Percentiles rank a stretch among this genome's conserved stretches.
Evolutionary conservation across 169 alveolate species (phyloP).

Genomic region (Plasmodium yoelii): DNA sequence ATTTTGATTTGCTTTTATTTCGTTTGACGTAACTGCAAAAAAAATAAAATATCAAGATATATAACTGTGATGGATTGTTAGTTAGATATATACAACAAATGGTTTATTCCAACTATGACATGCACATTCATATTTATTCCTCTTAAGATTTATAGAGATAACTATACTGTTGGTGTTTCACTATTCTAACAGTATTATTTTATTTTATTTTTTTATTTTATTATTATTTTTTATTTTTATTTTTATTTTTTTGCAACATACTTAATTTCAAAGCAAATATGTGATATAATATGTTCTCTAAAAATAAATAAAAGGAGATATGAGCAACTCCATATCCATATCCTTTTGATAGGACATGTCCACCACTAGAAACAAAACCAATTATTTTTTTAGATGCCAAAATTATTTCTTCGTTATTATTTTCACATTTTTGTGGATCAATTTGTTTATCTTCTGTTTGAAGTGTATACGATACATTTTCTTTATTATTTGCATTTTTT

Average conservation of each 20-base stretch:
- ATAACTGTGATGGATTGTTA: neutral
- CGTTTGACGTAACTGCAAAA: constrained; percentile 15
- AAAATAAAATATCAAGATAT: neutral
- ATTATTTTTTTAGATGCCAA: constrained; percentile 60
- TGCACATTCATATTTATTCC: neutral
- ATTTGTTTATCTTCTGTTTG: constrained; percentile 1
- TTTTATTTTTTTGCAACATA: neutral
- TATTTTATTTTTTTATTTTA: no score
- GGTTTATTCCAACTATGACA: neutral
- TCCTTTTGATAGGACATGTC: constrained; percentile 72
- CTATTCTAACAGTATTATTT: no score
- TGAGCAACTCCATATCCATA: constrained; percentile 70
- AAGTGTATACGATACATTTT: neutral
- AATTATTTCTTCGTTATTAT: constrained; percentile 38
- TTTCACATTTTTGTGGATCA: neutral
- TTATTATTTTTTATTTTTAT: no score
- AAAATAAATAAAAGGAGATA: constrained; percentile 37
- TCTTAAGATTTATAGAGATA: neutral
- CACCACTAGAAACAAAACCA: constrained; percentile 74
- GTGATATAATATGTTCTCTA: constrained; percentile 45
- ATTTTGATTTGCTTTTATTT: constrained; percentile 21
- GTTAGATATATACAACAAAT: neutral
- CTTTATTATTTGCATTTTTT: neutral
- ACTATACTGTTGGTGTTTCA: no score
- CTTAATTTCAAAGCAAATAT: constrained; percentile 39